Base-by-base conservation (phyloP, 2,329 filamentous ascomycete genomes). In the Shiraia sp. region DNA sequence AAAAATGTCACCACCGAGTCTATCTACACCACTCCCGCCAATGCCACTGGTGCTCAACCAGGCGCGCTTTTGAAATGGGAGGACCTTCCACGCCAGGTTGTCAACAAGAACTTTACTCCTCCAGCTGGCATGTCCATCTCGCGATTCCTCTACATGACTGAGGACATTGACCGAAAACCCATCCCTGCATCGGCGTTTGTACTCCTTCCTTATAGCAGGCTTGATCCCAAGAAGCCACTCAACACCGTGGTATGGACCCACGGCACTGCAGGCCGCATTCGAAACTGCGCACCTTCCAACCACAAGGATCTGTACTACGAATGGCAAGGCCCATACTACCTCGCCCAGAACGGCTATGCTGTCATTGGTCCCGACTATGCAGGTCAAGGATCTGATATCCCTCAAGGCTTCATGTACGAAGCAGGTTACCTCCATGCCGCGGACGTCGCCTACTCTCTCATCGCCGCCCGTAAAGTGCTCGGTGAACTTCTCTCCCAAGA, bases 371-470 rank as follows among this genome's bases (percentile, higher is more conserved):
- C 55, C 6, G 54, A 59, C 37, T 57, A 53, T 10, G 40, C 52
- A 15, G 52, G 49, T 19, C 49, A 55, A 32, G 52, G 52, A 8
- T 47, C 47, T 3, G 47, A 53, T 19, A 55, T 55, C 16, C 42
- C 49, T 2, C 49, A 53, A 37, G 52, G 55, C 13, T 58, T 58
- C 32, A 56, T 53, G 55, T 56, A 58, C 31, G 55, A 56, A 28
- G 40, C 53, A 6, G 53, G 53, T 24, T 51, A 38, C 27, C 42
- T 57, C 6, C 53, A 59, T n/a, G 55, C 51, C 10, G 55, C 53
- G 3, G 47, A 59, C 24, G 53, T 38, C 12, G 53, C 49, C 2
- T 59, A 49, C 34, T 41, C 42, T 2, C 36, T 57, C 2, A 45
- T 59, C 13, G 53, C 53, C 4, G 51, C 55, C 28, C 53, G 53